These are phyloP conservation scores for Paramyrothecium sp. DNA, from an alignment of 2,329 filamentous ascomycete species.

Conservation along the genomic window DNA sequence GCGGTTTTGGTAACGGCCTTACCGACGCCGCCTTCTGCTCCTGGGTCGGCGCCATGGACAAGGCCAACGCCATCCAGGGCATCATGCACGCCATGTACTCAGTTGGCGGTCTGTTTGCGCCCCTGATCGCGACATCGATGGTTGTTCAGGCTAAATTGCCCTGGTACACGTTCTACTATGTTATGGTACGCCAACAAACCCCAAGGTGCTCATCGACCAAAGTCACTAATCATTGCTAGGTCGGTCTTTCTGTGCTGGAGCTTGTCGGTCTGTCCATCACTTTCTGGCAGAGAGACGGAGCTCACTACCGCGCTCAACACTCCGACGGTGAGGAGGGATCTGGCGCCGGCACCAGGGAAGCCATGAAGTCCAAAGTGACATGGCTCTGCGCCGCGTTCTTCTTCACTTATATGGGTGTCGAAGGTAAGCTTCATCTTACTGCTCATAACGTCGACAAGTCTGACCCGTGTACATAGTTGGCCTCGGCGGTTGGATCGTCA, in stretches of 20 bases:
- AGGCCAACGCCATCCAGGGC: conserved; percentile 65
- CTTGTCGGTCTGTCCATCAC: conserved; percentile 44
- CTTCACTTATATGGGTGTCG: conserved; percentile 70
- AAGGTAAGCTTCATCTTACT: conserved; percentile 37
- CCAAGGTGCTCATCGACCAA: conserved; percentile 5
- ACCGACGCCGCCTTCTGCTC: conserved; percentile 51
- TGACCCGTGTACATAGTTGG: conserved; percentile 40
- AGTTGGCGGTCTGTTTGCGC: conserved; percentile 61
- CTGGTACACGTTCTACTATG: conserved; percentile 71
- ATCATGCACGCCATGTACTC: conserved; percentile 67
- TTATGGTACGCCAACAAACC: conserved; percentile 55
- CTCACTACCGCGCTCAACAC: conserved; percentile 46
- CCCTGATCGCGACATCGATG: conserved; percentile 65
- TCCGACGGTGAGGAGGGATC: conserved; percentile 17
- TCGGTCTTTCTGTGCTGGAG: conserved; percentile 54
- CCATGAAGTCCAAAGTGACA: conserved; percentile 50
- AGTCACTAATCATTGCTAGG: conserved; percentile 12
- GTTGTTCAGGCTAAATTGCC: conserved; percentile 55
- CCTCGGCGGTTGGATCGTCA: conserved; percentile 76
- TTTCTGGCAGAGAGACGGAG: conserved; percentile 61
- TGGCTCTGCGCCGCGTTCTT: conserved; percentile 70
- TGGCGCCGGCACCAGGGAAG: conserved; percentile 32
- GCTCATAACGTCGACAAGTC: not conserved
- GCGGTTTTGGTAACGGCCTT: conserved; percentile 67
- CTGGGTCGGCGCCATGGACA: conserved; percentile 62